Evolutionary conservation across 1,139 yeast species (phyloP).

Genomic region (Debaryomyces psychrophilus): DNA sequence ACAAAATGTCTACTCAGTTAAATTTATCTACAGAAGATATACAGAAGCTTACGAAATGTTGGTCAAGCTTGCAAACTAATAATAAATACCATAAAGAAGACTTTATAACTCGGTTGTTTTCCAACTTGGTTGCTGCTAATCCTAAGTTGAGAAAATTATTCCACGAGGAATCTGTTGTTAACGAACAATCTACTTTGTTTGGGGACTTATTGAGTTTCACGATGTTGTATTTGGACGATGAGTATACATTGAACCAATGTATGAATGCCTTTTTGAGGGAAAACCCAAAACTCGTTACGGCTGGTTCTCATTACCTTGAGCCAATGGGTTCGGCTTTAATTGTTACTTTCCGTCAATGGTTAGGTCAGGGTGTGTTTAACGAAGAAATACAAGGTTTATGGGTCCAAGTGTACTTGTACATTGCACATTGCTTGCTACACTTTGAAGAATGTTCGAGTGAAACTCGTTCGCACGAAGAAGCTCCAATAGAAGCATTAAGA

Average conservation of each 20-base stretch:
- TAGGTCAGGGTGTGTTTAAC: conserved; percentile 36
- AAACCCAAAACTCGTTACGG: conserved; percentile 30
- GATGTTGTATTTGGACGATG: conserved; percentile 36
- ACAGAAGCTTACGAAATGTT: conserved; percentile 21
- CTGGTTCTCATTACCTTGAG: conserved; percentile 40
- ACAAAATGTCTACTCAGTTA: conserved; percentile 9
- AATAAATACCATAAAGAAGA: conserved; percentile 34
- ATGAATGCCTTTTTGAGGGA: conserved; percentile 38
- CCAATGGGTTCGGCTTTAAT: conserved; percentile 48
- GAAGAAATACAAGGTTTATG: conserved; percentile 41
- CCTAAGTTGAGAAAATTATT: conserved; percentile 31
- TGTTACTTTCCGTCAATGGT: conserved; percentile 42
- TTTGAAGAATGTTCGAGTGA: conserved; percentile 21
- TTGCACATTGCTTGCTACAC: conserved; percentile 43
- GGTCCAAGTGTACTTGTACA: conserved; percentile 44
- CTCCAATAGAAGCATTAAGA: conserved; percentile 20
- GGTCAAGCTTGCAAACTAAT: conserved; percentile 35
- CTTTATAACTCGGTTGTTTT: conserved; percentile 34
- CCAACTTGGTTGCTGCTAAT: conserved; percentile 39
- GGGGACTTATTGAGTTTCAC: conserved; percentile 41
- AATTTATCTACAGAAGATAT: conserved; percentile 4
- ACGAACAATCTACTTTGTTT: conserved; percentile 38
- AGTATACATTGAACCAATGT: conserved; percentile 35
- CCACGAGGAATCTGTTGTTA: conserved; percentile 25
- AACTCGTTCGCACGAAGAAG: conserved; percentile 12